These are phyloP conservation scores for Inonotus obliquus DNA, from an alignment of 1,284 basidiomycete genomes.

Conservation along the genomic window DNA sequence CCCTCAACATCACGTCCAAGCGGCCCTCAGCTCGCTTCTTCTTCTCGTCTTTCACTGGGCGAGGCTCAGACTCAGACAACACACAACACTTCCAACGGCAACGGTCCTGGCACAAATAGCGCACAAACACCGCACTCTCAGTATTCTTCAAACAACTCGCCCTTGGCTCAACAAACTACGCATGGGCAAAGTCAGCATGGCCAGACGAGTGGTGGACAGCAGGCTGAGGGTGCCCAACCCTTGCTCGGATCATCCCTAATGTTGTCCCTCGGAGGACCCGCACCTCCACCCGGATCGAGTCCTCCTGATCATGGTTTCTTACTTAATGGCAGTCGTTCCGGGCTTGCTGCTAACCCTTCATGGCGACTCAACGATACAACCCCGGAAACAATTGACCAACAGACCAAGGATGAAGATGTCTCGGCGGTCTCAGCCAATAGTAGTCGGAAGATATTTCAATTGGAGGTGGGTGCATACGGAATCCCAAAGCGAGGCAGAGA, in stretches of 20 bases:
- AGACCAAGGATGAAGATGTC: neutral
- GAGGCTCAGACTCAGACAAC: conserved; percentile 5
- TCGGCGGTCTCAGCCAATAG: neutral
- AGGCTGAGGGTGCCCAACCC: conserved; percentile 9
- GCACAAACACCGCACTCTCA: conserved; percentile 4
- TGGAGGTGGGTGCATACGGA: conserved; percentile 72
- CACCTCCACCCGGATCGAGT: conserved; percentile 9
- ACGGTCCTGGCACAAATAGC: neutral
- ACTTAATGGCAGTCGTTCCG: conserved; percentile 5
- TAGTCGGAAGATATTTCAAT: conserved; percentile 38
- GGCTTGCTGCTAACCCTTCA: neutral
- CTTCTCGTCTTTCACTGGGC: conserved; percentile 4
- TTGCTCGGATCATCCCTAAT: conserved; percentile 11
- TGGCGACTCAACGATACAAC: neutral
- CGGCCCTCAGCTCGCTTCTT: neutral
- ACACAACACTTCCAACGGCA: neutral
- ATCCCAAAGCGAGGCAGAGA: conserved; percentile 41
- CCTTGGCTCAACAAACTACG: neutral
- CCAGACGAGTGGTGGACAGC: conserved; percentile 7
- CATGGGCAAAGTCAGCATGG: conserved; percentile 8
- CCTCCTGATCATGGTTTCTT: conserved; percentile 5
- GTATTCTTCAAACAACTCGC: neutral
- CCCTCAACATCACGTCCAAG: conserved; percentile 8
- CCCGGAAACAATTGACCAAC: neutral
- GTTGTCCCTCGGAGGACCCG: conserved; percentile 2